Conservation (phyloP, 768 basidiomycete species). For the Rubroboletus satanas region DNA sequence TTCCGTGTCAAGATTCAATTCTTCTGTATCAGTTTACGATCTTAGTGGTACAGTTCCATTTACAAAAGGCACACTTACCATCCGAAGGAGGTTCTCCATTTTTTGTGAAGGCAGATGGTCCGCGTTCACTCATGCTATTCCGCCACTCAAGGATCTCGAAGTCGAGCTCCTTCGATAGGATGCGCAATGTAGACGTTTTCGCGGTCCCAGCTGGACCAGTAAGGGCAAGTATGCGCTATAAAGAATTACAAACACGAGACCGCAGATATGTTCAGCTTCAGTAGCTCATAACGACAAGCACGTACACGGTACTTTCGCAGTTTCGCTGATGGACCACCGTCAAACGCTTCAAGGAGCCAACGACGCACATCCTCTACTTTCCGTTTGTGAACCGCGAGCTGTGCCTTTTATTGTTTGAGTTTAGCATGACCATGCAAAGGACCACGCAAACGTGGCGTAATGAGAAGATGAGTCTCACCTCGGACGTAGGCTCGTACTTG, state of each 20-base stretch:
- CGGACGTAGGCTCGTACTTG: constrained; percentile 56
- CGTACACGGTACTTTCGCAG: constrained; percentile 72
- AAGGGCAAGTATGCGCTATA: constrained; percentile 75
- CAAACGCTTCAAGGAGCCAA: constrained; percentile 73
- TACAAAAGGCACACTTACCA: constrained; percentile 5
- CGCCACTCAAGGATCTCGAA: constrained; percentile 87
- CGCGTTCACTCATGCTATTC: constrained; percentile 57
- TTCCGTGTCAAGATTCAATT: constrained; percentile 13
- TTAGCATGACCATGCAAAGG: not conserved
- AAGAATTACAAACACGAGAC: not conserved
- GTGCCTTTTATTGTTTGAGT: constrained; percentile 40
- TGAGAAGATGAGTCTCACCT: constrained; percentile 37
- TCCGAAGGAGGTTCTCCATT: constrained; percentile 7
- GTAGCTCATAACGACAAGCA: constrained; percentile 5
- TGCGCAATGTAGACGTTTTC: constrained; percentile 82
- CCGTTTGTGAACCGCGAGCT: constrained; percentile 73
- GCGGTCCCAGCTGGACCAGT: constrained; percentile 88
- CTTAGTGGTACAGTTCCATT: not conserved
- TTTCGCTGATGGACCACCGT: constrained; percentile 59
- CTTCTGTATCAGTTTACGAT: constrained; percentile 7
- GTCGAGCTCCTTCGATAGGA: constrained; percentile 68
- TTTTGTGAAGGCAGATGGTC: constrained; percentile 20
- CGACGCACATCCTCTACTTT: constrained; percentile 76
- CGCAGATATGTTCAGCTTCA: not conserved
- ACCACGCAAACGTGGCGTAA: not conserved